Evolutionary conservation across 495 filamentous ascomycete species (phyloP), one percentile per base, ranked within the genome.

Genomic region (Neurospora pannonica): DNA sequence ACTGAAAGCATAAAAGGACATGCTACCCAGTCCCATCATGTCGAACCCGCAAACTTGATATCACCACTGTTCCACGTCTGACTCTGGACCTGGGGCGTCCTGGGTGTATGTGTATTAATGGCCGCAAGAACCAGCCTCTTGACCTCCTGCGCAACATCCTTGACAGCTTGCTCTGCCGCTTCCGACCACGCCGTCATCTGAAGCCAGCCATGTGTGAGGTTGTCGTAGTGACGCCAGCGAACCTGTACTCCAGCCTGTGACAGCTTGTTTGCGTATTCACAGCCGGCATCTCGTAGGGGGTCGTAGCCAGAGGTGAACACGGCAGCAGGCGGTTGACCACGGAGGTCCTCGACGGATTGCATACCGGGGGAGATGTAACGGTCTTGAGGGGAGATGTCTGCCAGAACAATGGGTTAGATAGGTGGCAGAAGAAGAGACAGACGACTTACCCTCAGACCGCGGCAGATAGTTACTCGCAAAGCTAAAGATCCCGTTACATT

Each of bases 281-380:
- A 78, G 2, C 81, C 81, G 21, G 81, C 83, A 28, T 84, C 82
- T n/a, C 83, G 74, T 21, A 84, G 43, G 1, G 80, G 78, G 71
- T 83, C 83, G 38, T 82, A 85, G 3, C 82, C 83, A 43, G 76
- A 78, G 21, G 82, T 85, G 74, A 81, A 82, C 5, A 84, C 76
- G 13, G 74, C 75, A 1, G 80, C 76, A 1, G 76, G 81, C 4
- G 78, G 80, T 24, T 79, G 73, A 21, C 72, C 74, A 5, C 15
- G 37, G 0, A 82, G 74, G 1, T 77, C 31, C 1, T 74, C 54
- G 10, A 71, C 71, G 2, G 34, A 40, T 70, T 80, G 80, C 74
- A 76, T 73, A 0, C 78, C 76, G 2, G 80, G 78, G 0, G 75
- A 75, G 24, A 80, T 54, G 70, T 79, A 80, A 17, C 74, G 31